These are phyloP conservation scores for Pochonia chlamydosporia DNA, from an alignment of 2,329 filamentous ascomycete genomes.

Conservation along the genomic window DNA sequence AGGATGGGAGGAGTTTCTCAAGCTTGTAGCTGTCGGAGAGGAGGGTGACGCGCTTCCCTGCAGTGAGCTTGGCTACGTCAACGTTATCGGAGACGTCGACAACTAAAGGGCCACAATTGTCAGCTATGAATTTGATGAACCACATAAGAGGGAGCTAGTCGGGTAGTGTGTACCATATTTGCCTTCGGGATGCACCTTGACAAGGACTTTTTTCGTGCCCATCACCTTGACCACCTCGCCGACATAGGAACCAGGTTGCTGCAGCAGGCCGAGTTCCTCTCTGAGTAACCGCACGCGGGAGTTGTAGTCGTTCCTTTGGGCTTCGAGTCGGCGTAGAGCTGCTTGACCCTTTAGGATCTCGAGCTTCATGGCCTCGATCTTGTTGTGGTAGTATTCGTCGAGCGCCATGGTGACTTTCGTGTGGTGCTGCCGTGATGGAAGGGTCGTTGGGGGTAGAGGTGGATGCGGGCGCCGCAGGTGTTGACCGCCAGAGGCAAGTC, in stretches of 20 bases:
- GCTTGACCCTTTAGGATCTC: conserved; percentile 99
- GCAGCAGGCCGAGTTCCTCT: conserved; percentile 90
- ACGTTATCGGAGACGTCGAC: conserved; percentile 94
- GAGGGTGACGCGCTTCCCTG: conserved; percentile 94
- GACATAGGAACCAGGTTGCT: conserved; percentile 96
- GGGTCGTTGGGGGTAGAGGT: background rate
- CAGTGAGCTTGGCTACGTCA: conserved; percentile 90
- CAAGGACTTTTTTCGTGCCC: conserved; percentile 97
- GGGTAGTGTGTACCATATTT: conserved; percentile 74
- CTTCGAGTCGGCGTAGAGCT: conserved; percentile 87
- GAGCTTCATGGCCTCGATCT: conserved; percentile 99
- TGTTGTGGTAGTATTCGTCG: conserved; percentile 99
- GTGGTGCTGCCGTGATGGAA: background rate
- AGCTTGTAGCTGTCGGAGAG: conserved; percentile 98
- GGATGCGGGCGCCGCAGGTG: background rate
- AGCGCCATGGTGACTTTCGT: conserved; percentile 72
- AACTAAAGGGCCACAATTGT: conserved; percentile 46
- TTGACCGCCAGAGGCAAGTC: background rate
- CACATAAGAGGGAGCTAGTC: background rate
- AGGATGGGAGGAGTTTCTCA: conserved; percentile 96
- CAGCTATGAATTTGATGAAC: background rate
- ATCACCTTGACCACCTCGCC: conserved; percentile 99
- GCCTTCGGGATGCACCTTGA: conserved; percentile 98
- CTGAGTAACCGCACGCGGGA: conserved; percentile 89
- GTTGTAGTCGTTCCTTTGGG: conserved; percentile 99